phyloP scores from a whole-genome alignment of 306 rosid species.

The Cicer judaicum region DNA sequence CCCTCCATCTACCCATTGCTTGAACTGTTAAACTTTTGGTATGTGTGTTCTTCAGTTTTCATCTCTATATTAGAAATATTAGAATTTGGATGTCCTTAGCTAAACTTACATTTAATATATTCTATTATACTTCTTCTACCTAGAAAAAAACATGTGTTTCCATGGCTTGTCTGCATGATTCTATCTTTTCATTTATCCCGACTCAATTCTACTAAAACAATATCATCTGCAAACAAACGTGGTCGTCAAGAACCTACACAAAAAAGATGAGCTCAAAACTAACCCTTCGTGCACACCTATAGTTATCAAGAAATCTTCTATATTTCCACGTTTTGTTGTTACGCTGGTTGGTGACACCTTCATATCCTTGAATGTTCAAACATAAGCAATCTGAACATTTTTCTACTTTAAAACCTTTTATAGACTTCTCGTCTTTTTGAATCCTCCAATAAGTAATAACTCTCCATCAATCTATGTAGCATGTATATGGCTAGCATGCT shows the following conservation, averaged over 20 bases:
- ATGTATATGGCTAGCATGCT: neutral
- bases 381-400: too few relatives aligned
- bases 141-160: neutral
- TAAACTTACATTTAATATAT: slow-evolving; percentile 5
- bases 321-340: neutral
- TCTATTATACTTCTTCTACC: neutral
- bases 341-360: neutral
- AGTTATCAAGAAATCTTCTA: neutral
- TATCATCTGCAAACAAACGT: neutral
- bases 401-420: neutral
- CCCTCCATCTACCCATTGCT: neutral
- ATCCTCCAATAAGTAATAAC: neutral
- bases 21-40: neutral
- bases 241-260: neutral
- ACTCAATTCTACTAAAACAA: neutral
- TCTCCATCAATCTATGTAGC: neutral
- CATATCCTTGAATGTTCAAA: neutral
- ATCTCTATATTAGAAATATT: neutral
- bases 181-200: neutral
- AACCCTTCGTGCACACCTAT: neutral
- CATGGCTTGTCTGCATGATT: neutral
- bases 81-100: neutral
- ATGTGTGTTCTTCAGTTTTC: neutral
- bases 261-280: neutral
- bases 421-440: neutral